Base-by-base conservation (phyloP, 495 filamentous ascomycete genomes). In the Aspergillus avenaceus region DNA sequence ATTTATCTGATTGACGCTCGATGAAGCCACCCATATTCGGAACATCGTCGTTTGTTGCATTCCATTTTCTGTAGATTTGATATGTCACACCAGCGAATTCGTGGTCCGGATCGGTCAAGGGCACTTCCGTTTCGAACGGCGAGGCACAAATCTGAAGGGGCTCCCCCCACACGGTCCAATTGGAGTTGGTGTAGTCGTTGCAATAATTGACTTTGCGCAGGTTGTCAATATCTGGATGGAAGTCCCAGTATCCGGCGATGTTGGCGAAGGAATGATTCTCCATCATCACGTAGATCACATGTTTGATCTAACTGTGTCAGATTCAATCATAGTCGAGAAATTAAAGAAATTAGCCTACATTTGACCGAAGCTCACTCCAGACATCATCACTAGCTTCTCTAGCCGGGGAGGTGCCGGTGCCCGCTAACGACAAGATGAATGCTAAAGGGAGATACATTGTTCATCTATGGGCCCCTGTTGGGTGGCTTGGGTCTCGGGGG, bases 181-280 rank as follows among this genome's bases (percentile, higher is more conserved):
- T 73, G 21, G 67, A 52, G 28, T 72, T 71, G 42, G 69, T 72
- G 52, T 69, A 71, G 41, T 69, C 64, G 46, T 74, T 74, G 58
- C 70, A 74, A 58, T 58, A 72, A 2, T 37, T 41, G 44, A 56
- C 54, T 41, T 66, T 65, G 49, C 55, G 58, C 19, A 73, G 59
- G 50, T 66, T 69, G 56, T 74, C 68, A 28, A 72, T 74, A 25
- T 69, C 63, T 0, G 59, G 60, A 51, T 70, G 58, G 49, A 71
- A 70, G 52, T 66, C 58, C 67, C 69, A 75, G 60, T 70, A 72
- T 24, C 69, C 67, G 14, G 63, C 69, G 31, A 75, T 70, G 55
- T 71, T 73, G 55, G 75, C 70, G 47, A 73, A 75, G 36, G 69
- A 73, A 54, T 72, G 70, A 42, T 75, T 76, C 50, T 74, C 72